Evolutionary conservation across 768 basidiomycete species (phyloP), one percentile per base, ranked within the genome.

Genomic region (Leucosporidium creatinivorum): DNA sequence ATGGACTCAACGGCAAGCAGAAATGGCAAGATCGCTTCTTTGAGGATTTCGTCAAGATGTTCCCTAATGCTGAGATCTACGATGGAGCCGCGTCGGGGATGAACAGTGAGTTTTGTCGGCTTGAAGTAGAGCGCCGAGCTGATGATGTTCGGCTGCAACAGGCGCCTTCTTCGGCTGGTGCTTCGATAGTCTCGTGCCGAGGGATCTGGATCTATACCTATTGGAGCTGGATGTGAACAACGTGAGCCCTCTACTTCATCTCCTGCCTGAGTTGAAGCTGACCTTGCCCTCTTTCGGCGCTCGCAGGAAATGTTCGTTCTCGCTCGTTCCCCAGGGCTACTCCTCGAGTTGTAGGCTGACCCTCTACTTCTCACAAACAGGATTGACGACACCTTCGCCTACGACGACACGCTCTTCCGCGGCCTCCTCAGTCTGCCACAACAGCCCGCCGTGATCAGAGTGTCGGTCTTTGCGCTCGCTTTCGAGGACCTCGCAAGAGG

Each of bases 371-470:
- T 28, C 36, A 23, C 36, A 6, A 15, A 21, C 31, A 23, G 19
- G 47, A 66, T 48, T 13, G 47, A 52, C 4, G 56, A 67, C 23
- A 69, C 70, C 5, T 44, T 64, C 19, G 17, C 17, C 0, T 36
- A 51, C 4, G 65, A 67, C 23, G 74, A 73, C 58, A 61, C 68
- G 7, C 62, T 75, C 51, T 57, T 65, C 39, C 58, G 74, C 31
- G 28, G 66, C 1, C 58, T 73, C 1, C 66, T 75, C n/a, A 47
- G 62, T 12, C 64, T 68, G 10, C 73, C 73, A 1, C 26, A 67
- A 6, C 25, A 68, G 30, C 73, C 72, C 0, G 73, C 74, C 23
- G 65, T 75, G 30, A 65, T 75, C 39, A 64, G 66, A 36, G 30
- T 67, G 0, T 66, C 61, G 47, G 63, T 72, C 9, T 61, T 72